Conservation (phyloP, 306 rosid species). For the Arachis hypogaea region DNA sequence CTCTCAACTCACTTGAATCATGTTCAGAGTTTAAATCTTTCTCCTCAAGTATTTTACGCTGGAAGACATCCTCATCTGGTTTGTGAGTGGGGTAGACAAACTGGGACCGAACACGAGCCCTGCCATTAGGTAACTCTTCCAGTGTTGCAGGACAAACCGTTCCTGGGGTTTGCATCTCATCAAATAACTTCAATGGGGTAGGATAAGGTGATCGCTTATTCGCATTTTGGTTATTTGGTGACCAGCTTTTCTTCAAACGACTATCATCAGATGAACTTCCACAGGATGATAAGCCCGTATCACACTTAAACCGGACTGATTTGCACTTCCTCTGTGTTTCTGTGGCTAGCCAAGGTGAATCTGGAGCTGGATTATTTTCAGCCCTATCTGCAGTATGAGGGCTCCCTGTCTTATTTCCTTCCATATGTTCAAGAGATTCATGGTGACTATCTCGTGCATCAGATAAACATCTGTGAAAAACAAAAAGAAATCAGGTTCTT, state of each 20-base stretch:
- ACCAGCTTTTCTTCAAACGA: constrained; percentile 41
- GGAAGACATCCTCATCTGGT: constrained; percentile 49
- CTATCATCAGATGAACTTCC: constrained; percentile 59
- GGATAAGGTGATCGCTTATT: constrained; percentile 65
- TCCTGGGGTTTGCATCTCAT: constrained; percentile 96
- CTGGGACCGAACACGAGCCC: constrained; percentile 68
- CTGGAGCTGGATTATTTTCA: constrained; percentile 47
- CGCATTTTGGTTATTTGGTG: constrained; percentile 56
- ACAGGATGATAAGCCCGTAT: constrained; percentile 48
- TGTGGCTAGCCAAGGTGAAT: constrained; percentile 50
- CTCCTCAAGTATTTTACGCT: constrained; percentile 50
- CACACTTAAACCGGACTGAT: constrained; percentile 81
- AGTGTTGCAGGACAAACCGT: constrained; percentile 73
- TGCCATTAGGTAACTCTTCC: constrained; percentile 56
- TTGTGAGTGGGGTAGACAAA: constrained; percentile 59
- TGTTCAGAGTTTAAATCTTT: constrained; percentile 50
- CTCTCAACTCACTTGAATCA: constrained; percentile 53
- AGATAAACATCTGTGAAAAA: constrained; percentile 44
- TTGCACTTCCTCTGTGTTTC: constrained; percentile 57
- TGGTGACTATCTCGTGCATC: constrained; percentile 30
- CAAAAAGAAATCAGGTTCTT: constrained; percentile 25
- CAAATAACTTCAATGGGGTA: constrained; percentile 80
- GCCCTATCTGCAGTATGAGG: constrained; percentile 29
- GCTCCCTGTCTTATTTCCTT: constrained; percentile 36
- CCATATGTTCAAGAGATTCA: constrained; percentile 34